phyloP scores from a whole-genome alignment of 2,329 filamentous ascomycete genomes.

The Tolypocladium inflatum region DNA sequence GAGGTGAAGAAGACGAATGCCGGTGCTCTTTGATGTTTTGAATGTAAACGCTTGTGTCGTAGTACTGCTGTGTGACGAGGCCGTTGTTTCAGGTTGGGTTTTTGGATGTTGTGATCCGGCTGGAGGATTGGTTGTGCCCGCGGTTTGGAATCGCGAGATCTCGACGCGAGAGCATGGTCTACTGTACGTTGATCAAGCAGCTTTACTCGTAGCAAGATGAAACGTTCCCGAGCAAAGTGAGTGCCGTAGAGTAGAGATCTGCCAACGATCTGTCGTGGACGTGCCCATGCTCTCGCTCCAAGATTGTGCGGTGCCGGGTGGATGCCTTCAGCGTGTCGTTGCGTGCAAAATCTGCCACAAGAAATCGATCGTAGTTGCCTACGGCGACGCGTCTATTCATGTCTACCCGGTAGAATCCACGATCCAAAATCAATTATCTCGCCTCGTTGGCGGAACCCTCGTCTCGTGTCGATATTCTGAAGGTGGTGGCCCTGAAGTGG shows the following conservation, averaged over 20 bases:
- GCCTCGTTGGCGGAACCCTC: too few species aligned
- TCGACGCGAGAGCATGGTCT: too few species aligned
- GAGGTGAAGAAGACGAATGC: constrained; percentile 28
- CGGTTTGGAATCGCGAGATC: too few species aligned
- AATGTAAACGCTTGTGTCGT: too few species aligned
- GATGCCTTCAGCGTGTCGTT: background rate
- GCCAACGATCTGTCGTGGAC: background rate
- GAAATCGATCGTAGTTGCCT: background rate
- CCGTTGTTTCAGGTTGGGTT: too few species aligned
- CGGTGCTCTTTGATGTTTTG: background rate
- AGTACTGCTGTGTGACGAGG: too few species aligned
- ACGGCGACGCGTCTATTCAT: background rate
- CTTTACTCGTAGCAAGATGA: background rate
- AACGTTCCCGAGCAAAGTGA: background rate
- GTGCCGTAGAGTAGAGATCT: background rate
- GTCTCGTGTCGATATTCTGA: background rate
- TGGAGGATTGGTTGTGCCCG: too few species aligned
- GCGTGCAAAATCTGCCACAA: background rate
- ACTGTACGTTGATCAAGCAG: too few species aligned
- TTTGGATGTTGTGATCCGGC: too few species aligned
- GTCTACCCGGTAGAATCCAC: too few species aligned
- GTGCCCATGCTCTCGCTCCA: background rate
- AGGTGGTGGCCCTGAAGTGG: background rate
- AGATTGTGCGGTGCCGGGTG: background rate
- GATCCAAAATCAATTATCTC: too few species aligned